These are phyloP conservation scores for Trichoderma endophyticum DNA, from an alignment of 2,329 filamentous ascomycete genomes.

Conservation along the genomic window DNA sequence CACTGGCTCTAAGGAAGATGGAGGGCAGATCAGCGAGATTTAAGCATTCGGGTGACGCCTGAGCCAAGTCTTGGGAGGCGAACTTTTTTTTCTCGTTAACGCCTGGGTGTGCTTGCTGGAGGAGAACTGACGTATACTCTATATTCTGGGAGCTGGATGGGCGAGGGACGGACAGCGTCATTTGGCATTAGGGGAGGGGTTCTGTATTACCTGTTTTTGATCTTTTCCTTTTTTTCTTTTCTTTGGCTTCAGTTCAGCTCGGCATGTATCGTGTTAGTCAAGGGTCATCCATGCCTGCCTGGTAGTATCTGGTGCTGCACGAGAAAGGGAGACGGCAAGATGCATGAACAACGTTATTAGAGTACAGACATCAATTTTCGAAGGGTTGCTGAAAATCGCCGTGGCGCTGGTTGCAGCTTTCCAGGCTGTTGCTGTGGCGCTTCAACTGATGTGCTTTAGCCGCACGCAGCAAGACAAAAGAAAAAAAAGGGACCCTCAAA, in stretches of 20 bases:
- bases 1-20: not conserved
- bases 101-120: not conserved
- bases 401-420: not conserved
- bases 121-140: not conserved
- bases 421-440: not conserved
- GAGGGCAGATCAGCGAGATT: conserved; percentile 1
- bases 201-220: not conserved
- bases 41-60: not conserved
- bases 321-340: not conserved
- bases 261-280: not conserved
- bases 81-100: not conserved
- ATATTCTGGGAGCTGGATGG: not conserved
- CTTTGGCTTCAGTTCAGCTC: not conserved
- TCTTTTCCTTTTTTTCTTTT: not conserved
- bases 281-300: not conserved
- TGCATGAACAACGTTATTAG: not conserved
- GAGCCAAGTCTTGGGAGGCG: not conserved
- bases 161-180: not conserved
- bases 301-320: not conserved
- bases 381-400: not conserved
- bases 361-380: too few relatives aligned
- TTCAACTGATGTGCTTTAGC: not conserved
- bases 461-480: not conserved
- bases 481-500: not conserved
- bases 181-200: not conserved